phyloP scores from a whole-genome alignment of 2,329 filamentous ascomycete genomes.

The Cyphellophora attinorum region DNA sequence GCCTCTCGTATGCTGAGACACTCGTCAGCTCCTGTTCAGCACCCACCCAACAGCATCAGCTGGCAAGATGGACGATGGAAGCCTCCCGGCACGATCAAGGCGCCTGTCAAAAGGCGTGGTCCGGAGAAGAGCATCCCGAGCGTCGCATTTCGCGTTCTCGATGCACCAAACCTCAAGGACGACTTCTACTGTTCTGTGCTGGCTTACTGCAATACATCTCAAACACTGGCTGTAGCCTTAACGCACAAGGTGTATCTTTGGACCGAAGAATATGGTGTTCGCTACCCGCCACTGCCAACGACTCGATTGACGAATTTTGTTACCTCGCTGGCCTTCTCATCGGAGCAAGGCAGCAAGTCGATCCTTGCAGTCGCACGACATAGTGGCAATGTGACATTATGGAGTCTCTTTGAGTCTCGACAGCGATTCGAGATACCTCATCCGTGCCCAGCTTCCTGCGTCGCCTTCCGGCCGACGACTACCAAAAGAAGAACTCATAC shows the following conservation, averaged over 20 bases:
- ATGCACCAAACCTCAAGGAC: constrained; percentile 80
- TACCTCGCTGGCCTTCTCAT: constrained; percentile 87
- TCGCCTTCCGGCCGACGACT: constrained; percentile 66
- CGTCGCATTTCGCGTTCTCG: constrained; percentile 76
- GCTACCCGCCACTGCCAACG: constrained; percentile 48
- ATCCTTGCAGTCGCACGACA: constrained; percentile 81
- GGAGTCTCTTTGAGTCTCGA: constrained; percentile 58
- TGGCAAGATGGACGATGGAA: constrained; percentile 1
- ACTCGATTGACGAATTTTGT: constrained; percentile 45
- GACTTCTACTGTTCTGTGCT: constrained; percentile 93
- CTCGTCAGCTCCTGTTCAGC: too few species aligned
- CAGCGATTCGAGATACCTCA: constrained; percentile 69
- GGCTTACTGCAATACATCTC: constrained; percentile 67
- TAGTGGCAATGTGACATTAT: constrained; percentile 64
- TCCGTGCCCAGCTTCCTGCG: constrained; percentile 62
- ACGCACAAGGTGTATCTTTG: constrained; percentile 74
- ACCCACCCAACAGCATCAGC: too few species aligned
- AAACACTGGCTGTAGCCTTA: constrained; percentile 75
- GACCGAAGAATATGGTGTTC: constrained; percentile 66
- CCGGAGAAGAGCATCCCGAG: constrained; percentile 47
- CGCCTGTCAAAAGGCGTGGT: background rate
- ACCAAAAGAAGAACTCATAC: constrained; percentile 36
- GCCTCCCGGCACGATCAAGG: too few species aligned
- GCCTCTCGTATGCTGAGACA: constrained; percentile 53
- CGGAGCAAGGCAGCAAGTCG: constrained; percentile 59